phyloP scores from a whole-genome alignment of 2,329 filamentous ascomycete genomes.

The Venturia pyrina region DNA sequence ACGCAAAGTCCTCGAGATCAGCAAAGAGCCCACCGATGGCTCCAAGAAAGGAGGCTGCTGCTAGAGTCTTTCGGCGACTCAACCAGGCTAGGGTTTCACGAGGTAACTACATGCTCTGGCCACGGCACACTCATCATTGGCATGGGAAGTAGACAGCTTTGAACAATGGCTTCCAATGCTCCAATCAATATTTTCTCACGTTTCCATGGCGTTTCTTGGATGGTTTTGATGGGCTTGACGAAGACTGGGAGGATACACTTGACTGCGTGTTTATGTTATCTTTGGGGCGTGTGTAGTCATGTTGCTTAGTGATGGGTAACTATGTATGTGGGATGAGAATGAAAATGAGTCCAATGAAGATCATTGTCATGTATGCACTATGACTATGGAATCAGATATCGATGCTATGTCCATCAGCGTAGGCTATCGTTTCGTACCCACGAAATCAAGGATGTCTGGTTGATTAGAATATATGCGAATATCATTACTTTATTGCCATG shows the following conservation, averaged over 20 bases:
- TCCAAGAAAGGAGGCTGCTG: slow-evolving; percentile 76
- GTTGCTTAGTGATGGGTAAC: background rate
- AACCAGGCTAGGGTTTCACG: background rate
- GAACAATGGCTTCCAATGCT: background rate
- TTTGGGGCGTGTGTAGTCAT: background rate
- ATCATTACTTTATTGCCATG: too few species aligned
- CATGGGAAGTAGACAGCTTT: background rate
- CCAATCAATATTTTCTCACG: background rate
- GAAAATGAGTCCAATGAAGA: background rate
- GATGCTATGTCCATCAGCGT: too few species aligned
- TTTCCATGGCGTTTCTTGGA: slow-evolving; percentile 3
- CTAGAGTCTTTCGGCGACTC: slow-evolving; percentile 35
- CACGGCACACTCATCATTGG: background rate
- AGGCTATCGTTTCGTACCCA: too few species aligned
- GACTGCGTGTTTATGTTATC: background rate
- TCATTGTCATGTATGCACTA: background rate
- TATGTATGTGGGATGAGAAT: slow-evolving; percentile 2
- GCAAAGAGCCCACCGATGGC: slow-evolving; percentile 71
- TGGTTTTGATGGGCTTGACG: slow-evolving; percentile 1
- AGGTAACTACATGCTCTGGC: background rate
- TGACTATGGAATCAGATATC: background rate
- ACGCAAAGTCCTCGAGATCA: slow-evolving; percentile 73
- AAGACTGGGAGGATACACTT: background rate
- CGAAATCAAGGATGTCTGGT: too few species aligned
- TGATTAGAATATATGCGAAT: too few species aligned